A percentile compares a stretch with the other conserved stretches of the same genome.
These are phyloP conservation scores for Holtermanniella nyarrowii DNA, from an alignment of 768 basidiomycete species.

Conservation along the genomic window DNA sequence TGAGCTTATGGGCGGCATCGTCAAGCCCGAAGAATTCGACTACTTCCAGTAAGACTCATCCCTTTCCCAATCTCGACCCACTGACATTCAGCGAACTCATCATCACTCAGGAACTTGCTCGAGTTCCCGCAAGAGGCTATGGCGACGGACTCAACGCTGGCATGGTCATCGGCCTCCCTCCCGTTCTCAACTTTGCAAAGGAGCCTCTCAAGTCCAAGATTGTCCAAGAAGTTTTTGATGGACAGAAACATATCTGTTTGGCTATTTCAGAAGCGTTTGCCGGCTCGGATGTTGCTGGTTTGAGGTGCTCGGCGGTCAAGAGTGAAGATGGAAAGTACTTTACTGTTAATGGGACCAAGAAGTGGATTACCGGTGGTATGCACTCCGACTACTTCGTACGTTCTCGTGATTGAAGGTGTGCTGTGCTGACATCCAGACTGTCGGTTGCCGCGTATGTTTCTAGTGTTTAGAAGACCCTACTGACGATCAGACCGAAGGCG, in stretches of 20 bases:
- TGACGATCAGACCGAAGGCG: constrained; percentile 44
- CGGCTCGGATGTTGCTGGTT: constrained; percentile 59
- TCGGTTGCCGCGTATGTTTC: constrained; percentile 69
- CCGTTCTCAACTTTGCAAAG: constrained; percentile 73
- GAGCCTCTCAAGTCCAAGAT: constrained; percentile 57
- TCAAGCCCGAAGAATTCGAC: constrained; percentile 77
- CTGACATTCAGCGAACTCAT: constrained; percentile 50
- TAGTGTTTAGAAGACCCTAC: constrained; percentile 61
- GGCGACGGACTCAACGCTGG: constrained; percentile 68
- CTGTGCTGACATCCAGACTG: constrained; percentile 49
- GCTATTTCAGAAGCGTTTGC: constrained; percentile 86
- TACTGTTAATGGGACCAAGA: constrained; percentile 87
- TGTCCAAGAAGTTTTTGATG: constrained; percentile 52
- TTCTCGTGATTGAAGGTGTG: constrained; percentile 34
- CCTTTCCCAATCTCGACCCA: constrained; percentile 20
- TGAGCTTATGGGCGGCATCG: constrained; percentile 61
- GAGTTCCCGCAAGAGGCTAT: constrained; percentile 66
- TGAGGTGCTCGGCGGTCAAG: constrained; percentile 64
- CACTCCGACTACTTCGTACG: constrained; percentile 43
- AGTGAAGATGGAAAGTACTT: constrained; percentile 58
- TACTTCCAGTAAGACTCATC: constrained; percentile 67
- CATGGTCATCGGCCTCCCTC: constrained; percentile 72
- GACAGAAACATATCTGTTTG: constrained; percentile 69
- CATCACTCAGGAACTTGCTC: constrained; percentile 62
- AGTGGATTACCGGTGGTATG: constrained; percentile 45